Base-by-base conservation (phyloP, 2,329 filamentous ascomycete species). In the Xylariales sp. region DNA sequence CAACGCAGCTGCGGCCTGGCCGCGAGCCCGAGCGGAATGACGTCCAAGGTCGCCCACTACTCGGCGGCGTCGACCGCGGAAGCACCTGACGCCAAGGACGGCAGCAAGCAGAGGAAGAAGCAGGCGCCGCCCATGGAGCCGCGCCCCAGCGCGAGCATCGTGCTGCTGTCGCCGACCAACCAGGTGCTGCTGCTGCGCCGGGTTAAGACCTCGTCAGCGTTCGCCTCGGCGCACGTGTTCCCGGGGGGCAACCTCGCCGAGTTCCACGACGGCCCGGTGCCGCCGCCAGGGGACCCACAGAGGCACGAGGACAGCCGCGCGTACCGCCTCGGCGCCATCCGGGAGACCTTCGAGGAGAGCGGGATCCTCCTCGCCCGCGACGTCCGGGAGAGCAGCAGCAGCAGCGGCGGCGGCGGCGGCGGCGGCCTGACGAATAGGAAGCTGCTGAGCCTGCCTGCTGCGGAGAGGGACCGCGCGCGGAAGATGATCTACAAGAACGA, bases 301-400 rank as follows among this genome's bases (percentile, higher is more conserved):
- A 67, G 83, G 11, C 89, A 96, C 51, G 60, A 69, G 10, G 90
- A 96, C 56, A 80, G 80, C 1, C 65, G 69, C 1, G 74, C 79
- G 4, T 96, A 96, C 55, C 73, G 89, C n/a, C 63, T 87, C 24
- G 89, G 84, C 5, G 93, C 90, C 0, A 78, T 97, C 17, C 74
- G 93, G 6, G 93, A 97, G 67, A 88, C 88, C 0, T 97, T 97
- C 55, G 93, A 98, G 59, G 93, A 97, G 65, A 90, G 86, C 47
- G 93, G 93, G 1, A 88, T 96, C 38, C 63, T 97, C 18, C 71
- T 97, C 4, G 88, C 87, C 1, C 68, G 58, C 38, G n/a, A n/a
- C n/a, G n/a, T n/a, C n/a, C n/a, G n/a, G n/a, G n/a, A n/a, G n/a
- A n/a, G n/a, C n/a, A n/a, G n/a, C n/a, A n/a, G n/a, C n/a, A 36